A percentile compares a stretch with the other conserved stretches of the same genome.
phyloP scores from a whole-genome alignment of 371 early-diverging fungal genomes.

The Lichtheimia ornata region DNA sequence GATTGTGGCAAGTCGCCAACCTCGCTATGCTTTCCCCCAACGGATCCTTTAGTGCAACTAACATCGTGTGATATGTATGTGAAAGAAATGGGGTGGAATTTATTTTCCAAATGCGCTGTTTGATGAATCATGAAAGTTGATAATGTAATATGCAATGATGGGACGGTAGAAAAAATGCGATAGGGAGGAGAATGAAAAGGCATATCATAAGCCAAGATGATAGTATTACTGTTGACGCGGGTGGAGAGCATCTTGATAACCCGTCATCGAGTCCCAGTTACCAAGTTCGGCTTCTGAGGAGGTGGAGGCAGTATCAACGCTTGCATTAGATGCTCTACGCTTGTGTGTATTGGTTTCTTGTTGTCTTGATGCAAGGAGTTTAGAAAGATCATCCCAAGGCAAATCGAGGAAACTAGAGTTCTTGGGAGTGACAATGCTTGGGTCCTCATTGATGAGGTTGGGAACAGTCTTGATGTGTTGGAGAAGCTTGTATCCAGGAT shows the following conservation, averaged over 20 bases:
- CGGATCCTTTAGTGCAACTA: too few relatives aligned
- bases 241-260: conserved; percentile 41
- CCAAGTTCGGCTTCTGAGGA: conserved; percentile 26
- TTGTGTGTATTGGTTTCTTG: background rate
- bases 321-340: conserved; percentile 14
- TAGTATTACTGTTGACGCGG: conserved; percentile 6
- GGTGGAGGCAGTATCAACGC: conserved; percentile 11
- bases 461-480: conserved; percentile 39
- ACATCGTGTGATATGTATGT: too few relatives aligned
- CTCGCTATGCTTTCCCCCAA: too few relatives aligned
- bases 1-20: background rate
- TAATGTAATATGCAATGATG: conserved; percentile 5
- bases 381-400: conserved; percentile 35
- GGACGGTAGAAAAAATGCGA: conserved; percentile 5
- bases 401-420: conserved; percentile 36
- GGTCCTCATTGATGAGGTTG: conserved; percentile 39
- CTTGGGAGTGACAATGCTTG: conserved; percentile 33
- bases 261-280: conserved; percentile 51
- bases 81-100: too few relatives aligned
- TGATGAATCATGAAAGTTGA: conserved; percentile 11
- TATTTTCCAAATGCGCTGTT: too few relatives aligned
- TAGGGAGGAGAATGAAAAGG: background rate
- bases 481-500: conserved; percentile 35
- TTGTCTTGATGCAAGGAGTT: conserved; percentile 15
- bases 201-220: conserved; percentile 5